Evolutionary conservation across 306 rosid genomes (phyloP), one percentile per base, ranked within the genome.

Genomic region (Abrus pulchellus): DNA sequence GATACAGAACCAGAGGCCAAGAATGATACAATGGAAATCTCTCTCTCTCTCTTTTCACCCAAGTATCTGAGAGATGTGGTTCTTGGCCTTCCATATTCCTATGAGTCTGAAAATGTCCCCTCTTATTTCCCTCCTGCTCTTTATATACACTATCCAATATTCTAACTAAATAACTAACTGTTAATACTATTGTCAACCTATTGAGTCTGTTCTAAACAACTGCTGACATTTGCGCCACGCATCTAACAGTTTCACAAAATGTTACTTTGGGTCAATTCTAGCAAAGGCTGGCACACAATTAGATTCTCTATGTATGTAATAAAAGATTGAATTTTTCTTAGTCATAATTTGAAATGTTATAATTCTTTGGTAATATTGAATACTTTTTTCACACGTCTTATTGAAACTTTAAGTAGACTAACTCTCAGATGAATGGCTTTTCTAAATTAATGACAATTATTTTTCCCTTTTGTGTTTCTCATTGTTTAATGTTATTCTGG

Each of bases 391-490:
- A 12, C 60, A 5, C 68, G 12, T 75, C 48, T 74, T 47, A 30
- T 53, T 4, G 45, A 59, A 66, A 65, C 69, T 36, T 63, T 38
- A n/a, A n/a, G n/a, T 65, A 44, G 74, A n/a, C 13, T 30, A 72
- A 49, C 81, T 20, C 63, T 27, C 54, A 30, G 67, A 44, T 11
- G 68, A 49, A 64, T 32, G 52, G 29, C 60, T 49, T 59, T 53
- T 27, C 13, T 55, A 1, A 48, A 71, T 64, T 34, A 57, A 57
- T 83, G 56, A 45, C 41, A 78, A 45, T 68, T 50, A 11, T 80
- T 40, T 59, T 68, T 56, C 6, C 43, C 11, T 65, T 33, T 34
- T 47, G 5, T 45, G 45, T 72, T 76, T 68, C 45, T 55, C 43
- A 56, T 67, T 47, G 40, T 60, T 64, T 48, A 1, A 40, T 77